A percentile compares a stretch with the other conserved stretches of the same genome.
Conservation (phyloP, 345 rosid genomes). For the Aegle marmelos region DNA sequence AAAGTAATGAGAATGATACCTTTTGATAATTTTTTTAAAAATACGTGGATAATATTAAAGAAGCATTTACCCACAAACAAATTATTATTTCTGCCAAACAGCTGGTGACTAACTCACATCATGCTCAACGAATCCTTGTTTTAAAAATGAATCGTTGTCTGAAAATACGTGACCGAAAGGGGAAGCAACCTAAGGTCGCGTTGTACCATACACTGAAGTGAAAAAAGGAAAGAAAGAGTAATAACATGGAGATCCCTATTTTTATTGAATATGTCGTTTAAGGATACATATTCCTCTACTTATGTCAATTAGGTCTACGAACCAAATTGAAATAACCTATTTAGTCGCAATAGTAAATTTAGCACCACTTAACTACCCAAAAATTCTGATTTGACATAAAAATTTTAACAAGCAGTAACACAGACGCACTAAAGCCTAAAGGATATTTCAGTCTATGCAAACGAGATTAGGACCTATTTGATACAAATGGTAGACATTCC, state of each 20-base stretch:
- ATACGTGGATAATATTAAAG: too few species aligned
- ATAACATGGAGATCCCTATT: neutral
- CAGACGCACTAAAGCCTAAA: neutral
- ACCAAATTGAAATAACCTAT: too few species aligned
- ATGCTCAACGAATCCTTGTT: neutral
- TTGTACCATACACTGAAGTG: neutral
- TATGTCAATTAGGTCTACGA: too few species aligned
- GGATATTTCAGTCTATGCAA: fast-evolving
- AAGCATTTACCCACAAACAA: too few species aligned
- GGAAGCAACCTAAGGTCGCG: neutral
- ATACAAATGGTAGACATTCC: neutral
- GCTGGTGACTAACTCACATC: neutral
- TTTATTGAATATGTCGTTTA: neutral
- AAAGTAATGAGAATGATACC: too few species aligned
- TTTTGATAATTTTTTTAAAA: too few species aligned
- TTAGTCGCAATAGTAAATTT: too few species aligned
- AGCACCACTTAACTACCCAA: too few species aligned
- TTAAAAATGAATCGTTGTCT: neutral
- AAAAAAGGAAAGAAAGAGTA: neutral
- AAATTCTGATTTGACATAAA: neutral
- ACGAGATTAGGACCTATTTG: neutral
- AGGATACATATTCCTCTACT: too few species aligned
- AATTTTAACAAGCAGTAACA: neutral
- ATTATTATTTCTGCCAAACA: neutral
- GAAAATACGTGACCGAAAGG: neutral